phyloP scores from a whole-genome alignment of 2,329 filamentous ascomycete genomes.

The Hymenoscyphus infarciens region DNA sequence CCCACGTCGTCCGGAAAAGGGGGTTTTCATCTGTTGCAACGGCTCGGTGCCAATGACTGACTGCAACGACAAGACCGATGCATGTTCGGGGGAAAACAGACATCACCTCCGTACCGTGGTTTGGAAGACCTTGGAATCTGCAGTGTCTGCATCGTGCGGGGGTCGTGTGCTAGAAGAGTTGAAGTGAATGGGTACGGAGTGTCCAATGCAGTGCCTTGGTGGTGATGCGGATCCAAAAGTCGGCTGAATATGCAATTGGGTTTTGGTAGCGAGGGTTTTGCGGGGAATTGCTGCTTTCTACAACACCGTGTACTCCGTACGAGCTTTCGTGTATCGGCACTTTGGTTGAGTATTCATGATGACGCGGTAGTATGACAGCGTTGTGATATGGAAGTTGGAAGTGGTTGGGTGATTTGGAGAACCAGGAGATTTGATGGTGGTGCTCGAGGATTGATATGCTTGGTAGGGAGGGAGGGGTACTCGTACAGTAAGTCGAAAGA shows the following conservation, averaged over 20 bases:
- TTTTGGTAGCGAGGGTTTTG: background rate
- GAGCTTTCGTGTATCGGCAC: background rate
- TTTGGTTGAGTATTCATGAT: background rate
- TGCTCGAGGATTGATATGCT: background rate
- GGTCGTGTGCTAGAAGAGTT: no score
- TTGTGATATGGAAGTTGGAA: background rate
- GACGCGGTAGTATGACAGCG: background rate
- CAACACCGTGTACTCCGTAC: background rate
- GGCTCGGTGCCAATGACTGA: background rate
- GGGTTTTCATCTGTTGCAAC: background rate
- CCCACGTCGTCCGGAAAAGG: conserved; percentile 2
- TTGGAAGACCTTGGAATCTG: background rate
- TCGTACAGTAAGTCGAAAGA: background rate
- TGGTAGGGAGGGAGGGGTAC: background rate
- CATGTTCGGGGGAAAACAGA: background rate
- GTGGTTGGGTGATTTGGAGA: background rate
- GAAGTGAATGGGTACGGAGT: background rate
- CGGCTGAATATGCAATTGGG: background rate
- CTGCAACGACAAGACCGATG: background rate
- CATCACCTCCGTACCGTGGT: background rate
- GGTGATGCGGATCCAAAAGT: background rate
- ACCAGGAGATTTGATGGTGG: background rate
- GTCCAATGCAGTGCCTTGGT: background rate
- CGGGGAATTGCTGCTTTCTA: background rate
- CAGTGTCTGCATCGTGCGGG: background rate